Conservation (phyloP, 495 filamentous ascomycete genomes). For the Lepidopterella palustris region DNA sequence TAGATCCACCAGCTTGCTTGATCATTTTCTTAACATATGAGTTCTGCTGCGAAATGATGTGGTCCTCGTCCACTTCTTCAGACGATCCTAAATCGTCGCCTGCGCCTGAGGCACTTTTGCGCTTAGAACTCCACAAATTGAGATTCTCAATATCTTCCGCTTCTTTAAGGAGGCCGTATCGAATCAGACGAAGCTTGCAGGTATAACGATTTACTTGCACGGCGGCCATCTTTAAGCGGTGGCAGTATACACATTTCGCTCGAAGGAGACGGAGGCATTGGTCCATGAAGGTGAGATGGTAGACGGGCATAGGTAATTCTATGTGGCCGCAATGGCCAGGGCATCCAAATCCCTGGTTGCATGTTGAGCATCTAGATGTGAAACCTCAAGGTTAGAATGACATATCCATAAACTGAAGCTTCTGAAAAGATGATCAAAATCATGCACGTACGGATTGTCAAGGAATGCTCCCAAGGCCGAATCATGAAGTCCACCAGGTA, state of each 20-base stretch:
- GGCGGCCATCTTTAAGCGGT: slow-evolving; percentile 67
- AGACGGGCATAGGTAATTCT: slow-evolving; percentile 84
- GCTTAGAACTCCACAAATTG: not conserved
- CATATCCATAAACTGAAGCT: not conserved
- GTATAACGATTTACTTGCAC: slow-evolving; percentile 64
- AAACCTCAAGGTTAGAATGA: not conserved
- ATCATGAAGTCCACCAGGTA: slow-evolving; percentile 87
- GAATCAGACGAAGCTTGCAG: slow-evolving; percentile 82
- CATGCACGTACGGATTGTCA: slow-evolving; percentile 61
- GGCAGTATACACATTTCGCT: slow-evolving; percentile 84
- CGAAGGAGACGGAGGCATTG: slow-evolving; percentile 77
- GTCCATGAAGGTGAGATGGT: slow-evolving; percentile 90
- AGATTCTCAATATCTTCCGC: slow-evolving; percentile 52
- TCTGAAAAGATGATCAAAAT: not conserved
- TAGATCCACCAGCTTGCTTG: slow-evolving; percentile 47
- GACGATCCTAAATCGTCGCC: slow-evolving; percentile 48
- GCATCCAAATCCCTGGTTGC: slow-evolving; percentile 71
- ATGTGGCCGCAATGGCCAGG: slow-evolving; percentile 94
- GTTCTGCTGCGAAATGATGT: slow-evolving; percentile 58
- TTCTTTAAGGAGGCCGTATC: slow-evolving; percentile 73
- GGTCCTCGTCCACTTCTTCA: slow-evolving; percentile 52
- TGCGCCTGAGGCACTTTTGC: slow-evolving; percentile 38
- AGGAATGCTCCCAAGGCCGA: slow-evolving; percentile 85
- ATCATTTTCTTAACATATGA: slow-evolving; percentile 63
- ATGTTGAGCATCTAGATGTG: slow-evolving; percentile 72